Evolutionary conservation across 2,329 filamentous ascomycete genomes (phyloP).

Genomic region (Lecanoromycetidae sp.): DNA sequence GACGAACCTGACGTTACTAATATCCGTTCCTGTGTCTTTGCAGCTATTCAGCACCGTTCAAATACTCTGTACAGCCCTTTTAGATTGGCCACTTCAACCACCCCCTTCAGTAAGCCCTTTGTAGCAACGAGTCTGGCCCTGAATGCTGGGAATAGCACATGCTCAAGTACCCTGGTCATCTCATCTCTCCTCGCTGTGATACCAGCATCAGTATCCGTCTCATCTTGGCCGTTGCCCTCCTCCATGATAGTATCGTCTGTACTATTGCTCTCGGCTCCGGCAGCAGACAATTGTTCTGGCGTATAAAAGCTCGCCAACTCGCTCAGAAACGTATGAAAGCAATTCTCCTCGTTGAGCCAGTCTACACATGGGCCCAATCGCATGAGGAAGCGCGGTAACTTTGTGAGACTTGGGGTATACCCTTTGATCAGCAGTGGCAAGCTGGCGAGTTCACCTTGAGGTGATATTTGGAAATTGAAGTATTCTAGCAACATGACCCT

Average conservation of each 20-base stretch:
- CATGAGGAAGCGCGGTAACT: constrained; percentile 79
- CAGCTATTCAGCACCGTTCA: constrained; percentile 58
- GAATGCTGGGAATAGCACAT: constrained; percentile 82
- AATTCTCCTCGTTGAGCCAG: constrained; percentile 73
- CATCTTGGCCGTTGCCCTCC: constrained; percentile 17
- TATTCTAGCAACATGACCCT: constrained; percentile 87
- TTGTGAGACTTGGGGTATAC: constrained; percentile 73
- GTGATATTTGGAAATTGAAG: constrained; percentile 73
- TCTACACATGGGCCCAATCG: constrained; percentile 76
- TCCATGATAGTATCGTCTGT: constrained; percentile 10
- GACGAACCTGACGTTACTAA: too few species aligned
- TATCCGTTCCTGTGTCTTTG: too few species aligned
- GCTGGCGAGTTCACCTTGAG: constrained; percentile 60
- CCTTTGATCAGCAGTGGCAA: constrained; percentile 81
- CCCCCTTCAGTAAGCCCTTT: constrained; percentile 58
- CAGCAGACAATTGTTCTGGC: constrained; percentile 63
- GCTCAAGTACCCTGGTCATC: constrained; percentile 65
- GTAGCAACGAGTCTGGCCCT: constrained; percentile 74
- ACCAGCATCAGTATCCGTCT: constrained; percentile 23
- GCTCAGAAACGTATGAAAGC: constrained; percentile 72
- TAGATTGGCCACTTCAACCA: constrained; percentile 79
- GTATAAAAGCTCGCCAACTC: constrained; percentile 87
- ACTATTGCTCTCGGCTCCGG: constrained; percentile 7
- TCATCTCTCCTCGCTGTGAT: constrained; percentile 48
- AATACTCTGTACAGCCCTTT: constrained; percentile 92